These are phyloP conservation scores for Malassezia vespertilionis DNA, from an alignment of 1,284 basidiomycete species.

Conservation along the genomic window DNA sequence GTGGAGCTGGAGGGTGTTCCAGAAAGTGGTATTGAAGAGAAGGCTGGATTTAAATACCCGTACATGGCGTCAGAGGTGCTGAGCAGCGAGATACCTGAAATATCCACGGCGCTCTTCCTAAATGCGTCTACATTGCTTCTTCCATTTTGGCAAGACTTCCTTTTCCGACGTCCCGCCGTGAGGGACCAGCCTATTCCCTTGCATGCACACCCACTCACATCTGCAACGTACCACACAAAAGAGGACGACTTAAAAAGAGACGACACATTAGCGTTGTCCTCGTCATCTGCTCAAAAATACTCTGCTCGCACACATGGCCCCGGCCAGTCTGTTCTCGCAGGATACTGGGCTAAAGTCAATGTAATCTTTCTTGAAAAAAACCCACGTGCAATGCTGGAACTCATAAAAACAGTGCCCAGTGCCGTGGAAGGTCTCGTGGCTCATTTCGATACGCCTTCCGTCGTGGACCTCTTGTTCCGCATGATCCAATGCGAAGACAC, in stretches of 20 bases:
- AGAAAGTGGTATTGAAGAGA: slow-evolving; percentile 40
- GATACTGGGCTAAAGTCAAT: slow-evolving; percentile 68
- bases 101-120: slow-evolving; percentile 76
- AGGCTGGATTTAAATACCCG: slow-evolving; percentile 52
- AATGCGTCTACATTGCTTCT: slow-evolving; percentile 54
- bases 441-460: slow-evolving; percentile 78
- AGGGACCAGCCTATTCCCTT: slow-evolving; percentile 31
- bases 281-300: not conserved
- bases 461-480: slow-evolving; percentile 82
- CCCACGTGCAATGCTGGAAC: slow-evolving; percentile 82
- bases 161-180: slow-evolving; percentile 43
- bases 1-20: slow-evolving; percentile 63
- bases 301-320: slow-evolving; percentile 47
- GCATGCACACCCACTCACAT: slow-evolving; percentile 42
- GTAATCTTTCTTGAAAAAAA: slow-evolving; percentile 74
- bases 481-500: slow-evolving; percentile 84
- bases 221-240: not conserved
- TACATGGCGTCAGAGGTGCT: slow-evolving; percentile 90
- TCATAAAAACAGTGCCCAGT: slow-evolving; percentile 71
- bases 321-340: slow-evolving; percentile 51
- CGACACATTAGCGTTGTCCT: too few species aligned
- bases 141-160: slow-evolving; percentile 78
- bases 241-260: not conserved
- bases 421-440: slow-evolving; percentile 72
- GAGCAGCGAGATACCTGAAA: slow-evolving; percentile 87